Percentiles rank a stretch among this genome's conserved stretches.
Conservation (phyloP, 495 filamentous ascomycete genomes). For the Hypoxylon rickii region DNA sequence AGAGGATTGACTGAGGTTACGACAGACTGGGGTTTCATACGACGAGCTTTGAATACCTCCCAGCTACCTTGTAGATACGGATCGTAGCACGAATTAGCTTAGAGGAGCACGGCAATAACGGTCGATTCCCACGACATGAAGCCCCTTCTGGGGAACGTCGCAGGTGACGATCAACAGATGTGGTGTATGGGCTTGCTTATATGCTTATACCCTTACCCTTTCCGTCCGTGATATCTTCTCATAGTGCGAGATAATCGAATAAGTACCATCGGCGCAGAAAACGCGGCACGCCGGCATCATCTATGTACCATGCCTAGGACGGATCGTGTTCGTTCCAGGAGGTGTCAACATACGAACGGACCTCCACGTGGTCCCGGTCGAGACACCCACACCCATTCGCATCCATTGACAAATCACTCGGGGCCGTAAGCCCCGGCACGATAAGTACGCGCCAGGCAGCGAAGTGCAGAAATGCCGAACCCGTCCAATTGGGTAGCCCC, state of each 20-base stretch:
- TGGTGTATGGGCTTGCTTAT: not conserved
- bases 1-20: conserved; percentile 17
- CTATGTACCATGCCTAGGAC: too few species aligned
- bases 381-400: not conserved
- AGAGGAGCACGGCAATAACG: not conserved
- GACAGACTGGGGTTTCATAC: conserved; percentile 1
- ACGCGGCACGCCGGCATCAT: too few species aligned
- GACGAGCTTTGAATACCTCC: too few species aligned
- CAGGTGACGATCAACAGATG: not conserved
- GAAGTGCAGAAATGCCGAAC: too few species aligned
- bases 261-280: too few species aligned
- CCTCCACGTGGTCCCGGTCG: not conserved
- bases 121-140: not conserved
- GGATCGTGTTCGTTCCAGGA: not conserved
- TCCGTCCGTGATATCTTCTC: not conserved
- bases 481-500: too few species aligned
- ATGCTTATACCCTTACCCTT: not conserved
- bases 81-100: not conserved
- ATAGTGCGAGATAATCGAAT: too few species aligned
- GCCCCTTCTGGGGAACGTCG: not conserved
- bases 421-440: not conserved
- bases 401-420: conserved; percentile 6
- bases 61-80: not conserved
- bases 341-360: not conserved
- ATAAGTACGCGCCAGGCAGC: too few species aligned